Percentiles rank a stretch among this genome's conserved stretches.
Conservation (phyloP, 768 basidiomycete species). For the Gymnopilus junonius region DNA sequence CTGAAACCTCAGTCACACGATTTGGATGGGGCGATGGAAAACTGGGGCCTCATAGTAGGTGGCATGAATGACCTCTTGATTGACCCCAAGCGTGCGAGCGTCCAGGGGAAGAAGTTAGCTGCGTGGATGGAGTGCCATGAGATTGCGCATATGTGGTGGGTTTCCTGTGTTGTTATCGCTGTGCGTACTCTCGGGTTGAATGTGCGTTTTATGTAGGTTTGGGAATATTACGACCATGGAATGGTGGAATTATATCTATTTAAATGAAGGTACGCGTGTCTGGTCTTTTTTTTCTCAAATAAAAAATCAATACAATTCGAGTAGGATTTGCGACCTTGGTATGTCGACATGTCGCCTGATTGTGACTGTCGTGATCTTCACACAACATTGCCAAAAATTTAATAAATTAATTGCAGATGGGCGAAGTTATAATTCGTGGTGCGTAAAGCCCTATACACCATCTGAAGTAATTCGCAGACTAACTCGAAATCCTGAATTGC, state of each 20-base stretch:
- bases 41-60: slow-evolving; percentile 95
- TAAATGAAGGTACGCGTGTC: slow-evolving; percentile 67
- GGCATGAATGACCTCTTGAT: slow-evolving; percentile 80
- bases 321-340: slow-evolving; percentile 86
- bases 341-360: slow-evolving; percentile 22
- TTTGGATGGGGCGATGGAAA: slow-evolving; percentile 93
- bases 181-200: not conserved
- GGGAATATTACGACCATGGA: slow-evolving; percentile 94
- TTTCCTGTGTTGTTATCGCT: slow-evolving; percentile 1
- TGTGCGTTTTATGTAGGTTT: slow-evolving; percentile 53
- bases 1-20: slow-evolving; percentile 60
- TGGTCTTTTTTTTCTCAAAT: not conserved
- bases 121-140: slow-evolving; percentile 84
- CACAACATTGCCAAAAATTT: no score
- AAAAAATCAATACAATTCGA: slow-evolving; percentile 6
- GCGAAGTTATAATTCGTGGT: slow-evolving; percentile 85
- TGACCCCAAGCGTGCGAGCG: slow-evolving; percentile 74
- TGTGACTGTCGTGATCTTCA: slow-evolving; percentile 9
- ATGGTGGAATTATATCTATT: slow-evolving; percentile 88
- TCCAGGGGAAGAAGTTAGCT: slow-evolving; percentile 76
- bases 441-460: slow-evolving; percentile 34
- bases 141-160: slow-evolving; percentile 81
- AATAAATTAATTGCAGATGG: slow-evolving; percentile 57
- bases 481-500: not conserved
- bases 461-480: no score